Percentiles rank a stretch among this genome's conserved stretches.
phyloP scores from a whole-genome alignment of 192 early-diverging fungal species.

The Chytriomyces confervae region DNA sequence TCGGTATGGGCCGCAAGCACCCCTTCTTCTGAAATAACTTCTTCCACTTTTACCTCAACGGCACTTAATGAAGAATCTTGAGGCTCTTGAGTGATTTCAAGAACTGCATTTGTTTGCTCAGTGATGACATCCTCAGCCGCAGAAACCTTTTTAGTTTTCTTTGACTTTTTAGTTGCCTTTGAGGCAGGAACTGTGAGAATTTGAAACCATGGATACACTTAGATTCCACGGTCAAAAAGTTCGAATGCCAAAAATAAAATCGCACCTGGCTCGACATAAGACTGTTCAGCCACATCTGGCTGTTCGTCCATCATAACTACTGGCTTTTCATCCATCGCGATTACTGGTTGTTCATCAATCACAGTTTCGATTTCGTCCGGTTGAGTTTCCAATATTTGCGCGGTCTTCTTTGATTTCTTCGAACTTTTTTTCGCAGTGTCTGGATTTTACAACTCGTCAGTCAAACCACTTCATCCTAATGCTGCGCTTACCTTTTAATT shows the following conservation, averaged over 20 bases:
- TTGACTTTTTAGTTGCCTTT: neutral
- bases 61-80: neutral
- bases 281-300: neutral
- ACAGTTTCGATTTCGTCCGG: no score
- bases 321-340: neutral
- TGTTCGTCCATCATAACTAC: neutral
- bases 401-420: no score
- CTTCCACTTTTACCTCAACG: neutral
- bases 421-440: no score
- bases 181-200: neutral
- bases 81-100: neutral
- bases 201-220: neutral
- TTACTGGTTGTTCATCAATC: neutral
- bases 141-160: neutral
- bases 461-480: no score
- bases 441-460: no score
- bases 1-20: neutral
- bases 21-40: neutral
- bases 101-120: constrained; percentile 7
- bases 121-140: neutral
- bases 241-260: neutral
- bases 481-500: no score
- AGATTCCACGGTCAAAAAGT: neutral
- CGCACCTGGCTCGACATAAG: neutral
- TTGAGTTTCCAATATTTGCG: no score